A percentile compares a stretch with the other conserved stretches of the same genome.
Conservation (phyloP, 148 eudicot species). For the Cornus suecica region DNA sequence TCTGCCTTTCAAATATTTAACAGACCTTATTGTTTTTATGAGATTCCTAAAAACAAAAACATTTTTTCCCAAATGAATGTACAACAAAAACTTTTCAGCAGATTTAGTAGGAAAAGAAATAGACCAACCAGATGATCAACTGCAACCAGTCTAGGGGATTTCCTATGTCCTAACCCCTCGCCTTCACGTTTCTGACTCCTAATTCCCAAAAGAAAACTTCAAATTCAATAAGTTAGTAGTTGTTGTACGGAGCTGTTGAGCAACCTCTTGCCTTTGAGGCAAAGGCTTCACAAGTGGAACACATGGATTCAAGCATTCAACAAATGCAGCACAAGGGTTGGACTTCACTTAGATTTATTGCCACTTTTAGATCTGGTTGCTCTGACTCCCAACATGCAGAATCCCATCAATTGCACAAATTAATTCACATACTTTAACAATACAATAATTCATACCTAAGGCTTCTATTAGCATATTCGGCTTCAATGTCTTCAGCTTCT, state of each 20-base stretch:
- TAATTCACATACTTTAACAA: neutral
- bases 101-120: neutral
- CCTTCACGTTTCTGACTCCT: neutral
- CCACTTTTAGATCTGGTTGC: neutral
- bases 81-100: neutral
- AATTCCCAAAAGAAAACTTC: neutral
- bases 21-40: neutral
- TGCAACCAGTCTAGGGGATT: neutral
- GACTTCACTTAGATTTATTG: neutral
- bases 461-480: slow-evolving; percentile 90
- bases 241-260: neutral
- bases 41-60: no score
- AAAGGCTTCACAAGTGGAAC: neutral
- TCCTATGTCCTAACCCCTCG: neutral
- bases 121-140: neutral
- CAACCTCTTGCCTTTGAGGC: neutral
- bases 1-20: neutral
- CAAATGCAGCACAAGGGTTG: neutral
- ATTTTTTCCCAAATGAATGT: no score
- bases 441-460: slow-evolving; percentile 48
- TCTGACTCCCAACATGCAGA: neutral
- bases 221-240: neutral
- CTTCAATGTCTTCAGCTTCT: slow-evolving; percentile 74
- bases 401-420: neutral
- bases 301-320: neutral